Base-by-base conservation (phyloP, 2,329 filamentous ascomycete genomes). In the Aureobasidium sp. region DNA sequence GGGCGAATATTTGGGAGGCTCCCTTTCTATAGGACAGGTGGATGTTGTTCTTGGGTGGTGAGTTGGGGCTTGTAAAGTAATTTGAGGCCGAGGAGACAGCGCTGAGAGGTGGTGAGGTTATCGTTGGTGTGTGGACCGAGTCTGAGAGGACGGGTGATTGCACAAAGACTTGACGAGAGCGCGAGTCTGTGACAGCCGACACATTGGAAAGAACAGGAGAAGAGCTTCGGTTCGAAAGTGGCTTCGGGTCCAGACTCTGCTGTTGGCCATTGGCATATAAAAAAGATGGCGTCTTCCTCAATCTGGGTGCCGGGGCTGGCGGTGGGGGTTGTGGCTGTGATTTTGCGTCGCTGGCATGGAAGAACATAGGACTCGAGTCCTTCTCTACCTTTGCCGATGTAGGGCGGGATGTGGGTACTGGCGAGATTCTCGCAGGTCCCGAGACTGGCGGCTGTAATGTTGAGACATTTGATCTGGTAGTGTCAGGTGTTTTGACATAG, bases 331-430 rank as follows among this genome's bases (percentile, higher is more conserved):
- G 69, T 55, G 70, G 68, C 57, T 68, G 72, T 62, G 73, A 70
- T 57, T 83, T 86, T 41, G 83, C 88, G 67, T 96, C 90, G 72
- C 86, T 90, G 34, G 92, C 94, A 72, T 95, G 92, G 73, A 99
- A 97, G 81, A 97, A 97, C 77, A 55, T 55, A 9, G 49, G 36
- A n/a, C 34, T 37, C 34, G 59, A 48, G 27, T 55, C 59, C 7
- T 48, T 61, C 3, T 52, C 32, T 15, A 36, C 4, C 13, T 47
- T 62, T 10, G 52, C 25, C 21, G 59, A 52, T 2, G 52, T 41
- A n/a, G 49, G 59, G 4, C 42, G 50, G 5, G 50, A 54, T 29
- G 59, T 21, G 7, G 52, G 52, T 4, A 55, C 10, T 8, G 52
- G 52, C 11, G 52, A 55, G 37, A 45, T 16, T 13, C 34, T 30